phyloP scores from a whole-genome alignment of 768 basidiomycete species.

The Russula foetens region DNA sequence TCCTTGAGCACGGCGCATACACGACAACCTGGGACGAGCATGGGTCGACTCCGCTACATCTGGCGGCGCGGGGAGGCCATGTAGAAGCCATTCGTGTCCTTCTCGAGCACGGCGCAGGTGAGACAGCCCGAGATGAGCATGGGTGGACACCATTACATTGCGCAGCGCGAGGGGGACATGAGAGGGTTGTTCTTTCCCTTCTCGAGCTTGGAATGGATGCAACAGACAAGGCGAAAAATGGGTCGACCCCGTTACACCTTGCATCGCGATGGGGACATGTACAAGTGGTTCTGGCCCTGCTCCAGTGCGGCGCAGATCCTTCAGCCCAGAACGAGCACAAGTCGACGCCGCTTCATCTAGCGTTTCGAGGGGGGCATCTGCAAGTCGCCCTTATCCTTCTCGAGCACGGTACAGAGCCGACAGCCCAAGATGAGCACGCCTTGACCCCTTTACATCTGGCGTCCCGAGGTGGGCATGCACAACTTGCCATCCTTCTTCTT shows the following conservation, averaged over 20 bases:
- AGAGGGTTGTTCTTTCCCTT: background rate
- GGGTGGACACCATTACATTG: background rate
- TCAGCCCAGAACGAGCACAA: background rate
- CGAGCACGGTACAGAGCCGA: background rate
- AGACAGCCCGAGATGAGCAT: background rate
- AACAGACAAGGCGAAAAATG: background rate
- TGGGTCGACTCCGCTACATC: background rate
- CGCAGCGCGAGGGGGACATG: background rate
- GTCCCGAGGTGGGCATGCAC: background rate
- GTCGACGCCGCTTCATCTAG: background rate
- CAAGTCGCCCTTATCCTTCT: background rate
- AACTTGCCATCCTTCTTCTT: background rate
- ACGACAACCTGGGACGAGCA: background rate
- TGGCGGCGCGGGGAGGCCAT: background rate
- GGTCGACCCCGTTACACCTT: background rate
- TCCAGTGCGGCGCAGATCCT: background rate
- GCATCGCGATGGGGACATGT: background rate
- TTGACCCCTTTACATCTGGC: background rate
- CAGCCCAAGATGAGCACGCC: background rate
- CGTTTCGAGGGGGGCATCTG: background rate
- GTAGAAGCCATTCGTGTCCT: background rate
- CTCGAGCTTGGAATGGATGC: background rate
- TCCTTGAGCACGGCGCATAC: background rate
- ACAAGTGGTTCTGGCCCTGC: background rate
- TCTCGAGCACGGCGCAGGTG: background rate